Evolutionary conservation across 106 monocot species (phyloP), one percentile per base, ranked within the genome.

Genomic region (Cymbidium sinense): DNA sequence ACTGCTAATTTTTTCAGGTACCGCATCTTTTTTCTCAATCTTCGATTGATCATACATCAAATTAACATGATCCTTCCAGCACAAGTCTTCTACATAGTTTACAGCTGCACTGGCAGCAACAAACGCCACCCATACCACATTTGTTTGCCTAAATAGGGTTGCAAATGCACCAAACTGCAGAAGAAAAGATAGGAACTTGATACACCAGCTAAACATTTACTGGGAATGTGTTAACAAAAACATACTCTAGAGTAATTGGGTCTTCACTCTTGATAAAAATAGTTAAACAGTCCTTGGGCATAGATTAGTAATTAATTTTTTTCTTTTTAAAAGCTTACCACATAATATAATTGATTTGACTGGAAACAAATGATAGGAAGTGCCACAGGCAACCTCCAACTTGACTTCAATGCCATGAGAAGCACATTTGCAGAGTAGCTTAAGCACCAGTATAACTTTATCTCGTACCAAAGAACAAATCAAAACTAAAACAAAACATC

Each of bases 101-200:
- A 95, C 84, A 47, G 92, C 92, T 9, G 83, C 82, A 86, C 84
- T 86, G 52, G 84, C 89, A 64, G 92, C 92, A 82, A 95, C 79
- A 90, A 95, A 99, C 36, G 92, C 19, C 77, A 99, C 74, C 98
- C 98, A 99, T 50, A 99, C 81, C 19, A 89, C 77, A 87, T 99
- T 99, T 83, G 98, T 99, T 81, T 99, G 98, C 74, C 98, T 90
- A 34, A 88, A 80, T 55, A 92, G 70, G 51, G 84, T 85, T 0
- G 90, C 85, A 25, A 92, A 73, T 58, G 87, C 94, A 25, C 92
- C 98, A 77, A 99, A 75, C 98, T 99, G 85, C 65, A 81, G n/a
- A 54, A 80, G 29, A 51, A 79, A 79, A 21, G 23, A 25, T 70
- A 71, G 34, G 69, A 34, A 36, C 37, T 23, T 18, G 34, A 12